A percentile compares a stretch with the other conserved stretches of the same genome.
Conservation (phyloP, 2,329 filamentous ascomycete species). For the Colletotrichum sp. region DNA sequence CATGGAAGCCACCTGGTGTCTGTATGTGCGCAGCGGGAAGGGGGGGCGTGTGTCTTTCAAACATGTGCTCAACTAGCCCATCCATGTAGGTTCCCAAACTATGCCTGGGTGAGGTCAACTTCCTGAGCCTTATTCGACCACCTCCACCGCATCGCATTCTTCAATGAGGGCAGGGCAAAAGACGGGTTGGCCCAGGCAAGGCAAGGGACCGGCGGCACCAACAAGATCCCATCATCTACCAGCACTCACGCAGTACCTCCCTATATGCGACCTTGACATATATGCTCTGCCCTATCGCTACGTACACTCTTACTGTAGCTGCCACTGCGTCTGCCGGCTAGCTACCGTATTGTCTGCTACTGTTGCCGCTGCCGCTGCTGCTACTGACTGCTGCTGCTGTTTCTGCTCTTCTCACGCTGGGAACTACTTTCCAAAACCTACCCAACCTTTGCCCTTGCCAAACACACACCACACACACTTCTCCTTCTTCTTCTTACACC, state of each 20-base stretch:
- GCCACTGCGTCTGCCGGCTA: not conserved
- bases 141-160: constrained; percentile 22
- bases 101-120: constrained; percentile 16
- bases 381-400: not conserved
- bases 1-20: constrained; percentile 20
- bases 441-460: constrained; percentile 15
- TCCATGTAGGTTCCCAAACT: constrained; percentile 22
- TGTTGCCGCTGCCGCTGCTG: not conserved
- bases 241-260: not conserved
- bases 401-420: not conserved
- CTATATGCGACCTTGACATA: constrained; percentile 20
- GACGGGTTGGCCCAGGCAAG: constrained; percentile 14
- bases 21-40: constrained; percentile 8
- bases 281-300: constrained; percentile 19
- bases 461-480: not conserved
- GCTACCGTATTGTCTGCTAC: not conserved
- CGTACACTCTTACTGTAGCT: not conserved
- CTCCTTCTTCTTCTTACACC: not conserved
- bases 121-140: constrained; percentile 20
- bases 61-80: constrained; percentile 19
- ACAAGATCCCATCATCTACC: constrained; percentile 16
- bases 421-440: constrained; percentile 1
- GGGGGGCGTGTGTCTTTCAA: constrained; percentile 17
- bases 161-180: constrained; percentile 20
- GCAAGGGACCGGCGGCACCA: constrained; percentile 14